A percentile compares a stretch with the other conserved stretches of the same genome.
Evolutionary conservation across 2,329 filamentous ascomycete genomes (phyloP).

Genomic region (Bipolaris victoriae): DNA sequence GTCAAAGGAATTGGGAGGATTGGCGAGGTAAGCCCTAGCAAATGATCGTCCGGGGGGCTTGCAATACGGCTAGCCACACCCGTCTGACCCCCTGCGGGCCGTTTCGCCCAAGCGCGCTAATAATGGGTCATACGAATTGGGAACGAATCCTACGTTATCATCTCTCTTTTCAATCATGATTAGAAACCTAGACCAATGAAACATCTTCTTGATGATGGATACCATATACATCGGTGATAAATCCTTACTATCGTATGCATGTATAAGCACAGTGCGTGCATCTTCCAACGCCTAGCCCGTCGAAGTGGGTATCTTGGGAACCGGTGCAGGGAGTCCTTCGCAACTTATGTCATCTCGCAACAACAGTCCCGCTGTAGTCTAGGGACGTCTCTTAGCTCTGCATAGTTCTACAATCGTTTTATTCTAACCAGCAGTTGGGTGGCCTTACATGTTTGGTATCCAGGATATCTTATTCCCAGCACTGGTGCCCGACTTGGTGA

Average conservation of each 20-base stretch:
- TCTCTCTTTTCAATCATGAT: neutral
- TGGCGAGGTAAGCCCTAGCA: neutral
- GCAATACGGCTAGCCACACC: constrained; percentile 1
- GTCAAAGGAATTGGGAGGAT: constrained; percentile 2
- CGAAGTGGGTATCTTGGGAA: neutral
- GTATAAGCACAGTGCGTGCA: neutral
- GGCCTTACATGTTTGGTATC: neutral
- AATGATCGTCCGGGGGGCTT: neutral
- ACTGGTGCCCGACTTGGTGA: neutral
- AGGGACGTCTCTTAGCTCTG: no score
- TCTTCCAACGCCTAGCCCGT: neutral
- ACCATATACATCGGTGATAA: neutral
- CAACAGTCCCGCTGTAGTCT: neutral
- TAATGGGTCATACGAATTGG: neutral
- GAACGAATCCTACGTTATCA: neutral
- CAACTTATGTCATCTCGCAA: neutral
- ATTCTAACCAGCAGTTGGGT: neutral
- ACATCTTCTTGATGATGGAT: no score
- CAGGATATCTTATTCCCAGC: neutral
- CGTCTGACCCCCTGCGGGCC: neutral
- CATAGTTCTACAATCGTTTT: neutral
- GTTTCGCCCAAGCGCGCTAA: neutral
- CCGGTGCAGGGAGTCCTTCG: neutral
- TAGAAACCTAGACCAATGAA: no score
- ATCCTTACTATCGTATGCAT: neutral